Evolutionary conservation across 1,284 basidiomycete species (phyloP).

Genomic region (Fomitopsis palustris): DNA sequence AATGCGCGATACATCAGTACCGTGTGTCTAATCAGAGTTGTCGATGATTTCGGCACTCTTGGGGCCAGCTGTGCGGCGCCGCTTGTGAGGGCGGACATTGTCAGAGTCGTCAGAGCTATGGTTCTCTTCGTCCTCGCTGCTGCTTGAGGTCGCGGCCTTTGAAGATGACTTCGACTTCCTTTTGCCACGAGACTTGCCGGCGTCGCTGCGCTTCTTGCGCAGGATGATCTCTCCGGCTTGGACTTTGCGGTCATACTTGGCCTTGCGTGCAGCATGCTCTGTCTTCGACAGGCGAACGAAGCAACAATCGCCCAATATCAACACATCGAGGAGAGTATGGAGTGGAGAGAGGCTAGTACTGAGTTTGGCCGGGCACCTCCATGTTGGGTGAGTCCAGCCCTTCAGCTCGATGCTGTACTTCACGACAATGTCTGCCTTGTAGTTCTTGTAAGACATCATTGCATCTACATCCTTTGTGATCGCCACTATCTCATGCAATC

Average conservation of each 20-base stretch:
- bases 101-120: too few relatives aligned
- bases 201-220: slow-evolving; percentile 4
- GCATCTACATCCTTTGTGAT: slow-evolving; percentile 5
- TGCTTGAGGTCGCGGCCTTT: too few relatives aligned
- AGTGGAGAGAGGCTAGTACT: slow-evolving; percentile 1
- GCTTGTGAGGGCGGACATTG: too few relatives aligned
- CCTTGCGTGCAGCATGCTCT: neutral
- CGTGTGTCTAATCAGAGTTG: neutral
- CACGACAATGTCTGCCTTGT: slow-evolving; percentile 2
- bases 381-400: slow-evolving; percentile 5
- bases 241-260: neutral
- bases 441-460: slow-evolving; percentile 6
- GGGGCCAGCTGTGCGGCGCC: neutral
- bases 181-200: neutral
- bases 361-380: neutral
- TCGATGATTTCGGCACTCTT: slow-evolving; percentile 4
- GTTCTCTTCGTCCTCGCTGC: too few relatives aligned
- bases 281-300: neutral
- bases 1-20: too few relatives aligned
- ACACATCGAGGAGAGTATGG: neutral
- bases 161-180: too few relatives aligned
- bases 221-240: neutral
- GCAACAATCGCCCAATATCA: neutral
- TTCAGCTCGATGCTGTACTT: slow-evolving; percentile 2
- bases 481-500: neutral